Conservation (phyloP, 257 asterid species). For the Ilex aquifolium region DNA sequence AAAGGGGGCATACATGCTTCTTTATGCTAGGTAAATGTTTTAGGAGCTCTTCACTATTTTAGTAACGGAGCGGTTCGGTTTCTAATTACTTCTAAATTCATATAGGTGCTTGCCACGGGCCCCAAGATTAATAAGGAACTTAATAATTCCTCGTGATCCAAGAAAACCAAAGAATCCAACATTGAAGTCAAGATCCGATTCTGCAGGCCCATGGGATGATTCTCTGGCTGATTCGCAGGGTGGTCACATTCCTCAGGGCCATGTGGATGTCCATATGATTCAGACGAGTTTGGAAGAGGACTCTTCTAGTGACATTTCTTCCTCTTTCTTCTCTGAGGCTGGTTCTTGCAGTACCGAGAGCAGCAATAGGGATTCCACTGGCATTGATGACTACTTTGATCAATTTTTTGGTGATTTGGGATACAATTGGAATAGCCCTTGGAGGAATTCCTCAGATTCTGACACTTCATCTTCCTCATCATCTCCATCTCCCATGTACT, state of each 20-base stretch:
- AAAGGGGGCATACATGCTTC: slow-evolving; percentile 75
- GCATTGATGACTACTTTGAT: slow-evolving; percentile 48
- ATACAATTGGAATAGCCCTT: slow-evolving; percentile 19
- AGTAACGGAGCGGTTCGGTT: slow-evolving; percentile 2
- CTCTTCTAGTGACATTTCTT: slow-evolving; percentile 38
- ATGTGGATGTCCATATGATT: slow-evolving; percentile 13
- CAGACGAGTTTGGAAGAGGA: slow-evolving; percentile 29
- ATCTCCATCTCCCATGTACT: slow-evolving; percentile 47
- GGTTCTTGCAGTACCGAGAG: slow-evolving; percentile 63
- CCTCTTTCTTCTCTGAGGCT: slow-evolving; percentile 65
- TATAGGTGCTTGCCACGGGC: slow-evolving; percentile 83
- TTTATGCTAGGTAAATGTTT: slow-evolving; percentile 62
- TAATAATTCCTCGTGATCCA: slow-evolving; percentile 26
- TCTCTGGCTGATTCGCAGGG: slow-evolving; percentile 14
- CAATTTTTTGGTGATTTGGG: slow-evolving; percentile 36
- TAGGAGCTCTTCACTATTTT: not conserved
- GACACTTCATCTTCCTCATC: slow-evolving; percentile 60
- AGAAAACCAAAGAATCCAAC: slow-evolving; percentile 24
- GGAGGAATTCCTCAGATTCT: slow-evolving; percentile 51
- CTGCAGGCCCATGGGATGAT: slow-evolving; percentile 32
- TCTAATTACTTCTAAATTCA: slow-evolving; percentile 9
- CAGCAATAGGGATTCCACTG: slow-evolving; percentile 44
- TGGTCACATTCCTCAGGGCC: slow-evolving; percentile 17
- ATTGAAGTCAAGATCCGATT: slow-evolving; percentile 27
- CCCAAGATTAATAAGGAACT: slow-evolving; percentile 52